phyloP scores from a whole-genome alignment of 331 rosid species.

The Malus hybrid region DNA sequence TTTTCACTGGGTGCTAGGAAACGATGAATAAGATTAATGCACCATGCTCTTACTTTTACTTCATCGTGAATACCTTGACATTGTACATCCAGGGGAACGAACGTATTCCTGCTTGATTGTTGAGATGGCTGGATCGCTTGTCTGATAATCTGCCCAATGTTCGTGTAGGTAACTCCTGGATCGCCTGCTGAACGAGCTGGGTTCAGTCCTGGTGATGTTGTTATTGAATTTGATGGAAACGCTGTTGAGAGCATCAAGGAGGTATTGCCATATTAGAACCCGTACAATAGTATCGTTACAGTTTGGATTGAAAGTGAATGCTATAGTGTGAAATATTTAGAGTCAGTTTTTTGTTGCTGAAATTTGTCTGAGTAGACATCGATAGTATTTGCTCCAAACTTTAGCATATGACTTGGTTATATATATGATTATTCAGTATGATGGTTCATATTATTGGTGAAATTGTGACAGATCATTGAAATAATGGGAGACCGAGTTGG shows the following conservation, averaged over 20 bases:
- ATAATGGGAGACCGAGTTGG: slow-evolving; percentile 68
- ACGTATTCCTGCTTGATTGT: not conserved
- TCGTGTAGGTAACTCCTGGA: slow-evolving; percentile 70
- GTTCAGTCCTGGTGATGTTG: slow-evolving; percentile 72
- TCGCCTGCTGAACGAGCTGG: slow-evolving; percentile 87
- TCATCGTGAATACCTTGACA: not conserved
- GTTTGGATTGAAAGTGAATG: not conserved
- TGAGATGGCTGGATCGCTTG: not conserved
- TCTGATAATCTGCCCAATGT: not conserved
- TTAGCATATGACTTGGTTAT: not conserved
- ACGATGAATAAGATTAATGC: not conserved
- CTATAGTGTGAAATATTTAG: not conserved
- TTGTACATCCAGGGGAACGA: not conserved
- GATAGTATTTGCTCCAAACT: not conserved
- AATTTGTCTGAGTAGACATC: not conserved
- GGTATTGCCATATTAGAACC: slow-evolving; percentile 33
- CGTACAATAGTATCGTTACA: not conserved
- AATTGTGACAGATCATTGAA: slow-evolving; percentile 55
- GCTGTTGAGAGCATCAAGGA: slow-evolving; percentile 57
- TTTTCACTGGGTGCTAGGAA: not conserved
- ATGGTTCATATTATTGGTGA: not conserved
- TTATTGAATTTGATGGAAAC: slow-evolving; percentile 71
- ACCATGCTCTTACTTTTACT: not conserved
- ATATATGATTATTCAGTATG: not conserved
- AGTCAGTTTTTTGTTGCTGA: no score